These are phyloP conservation scores for Trichoderma koningiopsis DNA, from an alignment of 2,329 filamentous ascomycete species.

Conservation along the genomic window DNA sequence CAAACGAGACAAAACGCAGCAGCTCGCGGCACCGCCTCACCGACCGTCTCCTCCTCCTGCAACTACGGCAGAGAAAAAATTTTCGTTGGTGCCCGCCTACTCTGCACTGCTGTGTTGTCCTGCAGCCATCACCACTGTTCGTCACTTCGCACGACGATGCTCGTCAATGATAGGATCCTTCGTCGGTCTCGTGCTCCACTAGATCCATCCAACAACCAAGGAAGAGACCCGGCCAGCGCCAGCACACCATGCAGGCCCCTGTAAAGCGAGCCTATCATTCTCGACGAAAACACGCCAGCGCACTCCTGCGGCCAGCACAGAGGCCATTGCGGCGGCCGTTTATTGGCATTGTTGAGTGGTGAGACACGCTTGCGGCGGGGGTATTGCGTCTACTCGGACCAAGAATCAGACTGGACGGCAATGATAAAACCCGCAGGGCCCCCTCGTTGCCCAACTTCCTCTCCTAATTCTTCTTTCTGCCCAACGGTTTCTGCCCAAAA, in stretches of 20 bases:
- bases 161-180: constrained; percentile 48
- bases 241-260: constrained; percentile 37
- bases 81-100: constrained; percentile 23
- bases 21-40: constrained; percentile 6
- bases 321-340: constrained; percentile 35
- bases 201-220: constrained; percentile 42
- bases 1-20: background rate
- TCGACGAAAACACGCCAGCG: constrained; percentile 48
- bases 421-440: constrained; percentile 54
- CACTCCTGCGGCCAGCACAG: constrained; percentile 52
- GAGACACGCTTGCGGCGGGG: constrained; percentile 33
- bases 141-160: constrained; percentile 36
- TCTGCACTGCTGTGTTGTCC: constrained; percentile 49
- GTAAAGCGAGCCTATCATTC: constrained; percentile 44
- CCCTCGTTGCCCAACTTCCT: constrained; percentile 47
- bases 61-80: constrained; percentile 18
- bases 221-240: constrained; percentile 43
- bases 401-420: constrained; percentile 35
- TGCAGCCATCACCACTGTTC: constrained; percentile 49
- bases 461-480: constrained; percentile 40
- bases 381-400: constrained; percentile 29
- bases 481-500: constrained; percentile 47
- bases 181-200: constrained; percentile 34
- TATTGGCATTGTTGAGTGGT: constrained; percentile 27
- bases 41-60: constrained; percentile 2